Base-by-base conservation (phyloP, 331 rosid species). In the Stylosanthes scabra region DNA sequence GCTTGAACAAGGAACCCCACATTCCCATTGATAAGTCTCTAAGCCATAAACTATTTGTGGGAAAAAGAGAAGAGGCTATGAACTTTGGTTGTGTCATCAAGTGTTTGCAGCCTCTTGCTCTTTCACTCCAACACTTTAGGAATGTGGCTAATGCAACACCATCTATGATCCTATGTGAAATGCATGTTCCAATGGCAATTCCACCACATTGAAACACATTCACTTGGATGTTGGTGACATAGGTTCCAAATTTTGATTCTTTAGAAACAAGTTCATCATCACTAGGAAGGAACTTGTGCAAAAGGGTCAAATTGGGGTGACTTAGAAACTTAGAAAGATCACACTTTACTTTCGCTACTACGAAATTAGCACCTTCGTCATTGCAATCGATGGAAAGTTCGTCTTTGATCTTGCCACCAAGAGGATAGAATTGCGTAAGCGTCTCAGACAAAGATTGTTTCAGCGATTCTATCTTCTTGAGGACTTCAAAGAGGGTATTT, bases 161-260 rank as follows among this genome's bases (percentile, higher is more conserved):
- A 62, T 91, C 97, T 0, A 83, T 51, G 47, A 91, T 68, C 70
- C 80, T 84, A 42, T 91, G 96, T 0, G 88, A 78, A 61, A 89
- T 69, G 47, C 89, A 83, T 6, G 75, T 6, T 7, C 88, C 88
- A 29, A 91, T 47, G 7, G 90, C 88, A 11, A 89, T 80, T 28
- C 96, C 97, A 0, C 97, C 91, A 39, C 91, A 82, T 9, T 47
- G 37, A 40, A 91, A 89, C 2, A 63, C 46, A 65, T 71, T 87
- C 2, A 79, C 85, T 54, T 89, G 93, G 62, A 89, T 65, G 55
- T 82, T 84, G n/a, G 46, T 41, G 10, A 41, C 46, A 41, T 41
- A 41, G 46, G 46, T 41, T 41, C 46, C 46, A 7, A 41, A 41
- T 8, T 41, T 41, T 41, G 9, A 46, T 12, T 41, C 73, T 9